phyloP scores from a whole-genome alignment of 2,329 filamentous ascomycete genomes.

The Fusarium devonianum region DNA sequence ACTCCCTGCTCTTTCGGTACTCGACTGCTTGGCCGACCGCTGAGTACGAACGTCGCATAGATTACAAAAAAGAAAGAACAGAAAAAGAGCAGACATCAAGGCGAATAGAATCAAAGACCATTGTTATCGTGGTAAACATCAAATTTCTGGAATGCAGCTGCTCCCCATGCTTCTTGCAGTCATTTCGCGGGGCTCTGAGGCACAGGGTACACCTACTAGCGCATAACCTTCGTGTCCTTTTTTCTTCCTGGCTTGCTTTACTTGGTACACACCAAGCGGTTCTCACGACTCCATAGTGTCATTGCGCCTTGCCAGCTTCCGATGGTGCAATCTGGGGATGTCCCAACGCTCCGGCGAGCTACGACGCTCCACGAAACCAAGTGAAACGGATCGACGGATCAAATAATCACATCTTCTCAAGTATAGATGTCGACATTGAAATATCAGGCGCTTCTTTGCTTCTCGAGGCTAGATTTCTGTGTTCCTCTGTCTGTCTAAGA shows the following conservation, averaged over 20 bases:
- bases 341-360: conserved; percentile 24
- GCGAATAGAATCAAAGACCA: background rate
- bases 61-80: background rate
- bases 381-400: conserved; percentile 7
- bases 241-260: conserved; percentile 7
- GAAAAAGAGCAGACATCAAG: conserved; percentile 3
- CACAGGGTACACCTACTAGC: no score
- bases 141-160: background rate
- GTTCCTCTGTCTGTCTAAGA: conserved; percentile 3
- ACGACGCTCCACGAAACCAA: conserved; percentile 1
- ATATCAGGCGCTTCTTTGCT: conserved; percentile 26
- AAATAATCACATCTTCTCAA: conserved; percentile 36
- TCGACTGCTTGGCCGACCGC: background rate
- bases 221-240: no score
- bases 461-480: background rate
- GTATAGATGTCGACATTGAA: conserved; percentile 41
- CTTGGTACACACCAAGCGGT: conserved; percentile 28
- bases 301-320: conserved; percentile 42
- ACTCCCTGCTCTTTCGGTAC: conserved; percentile 6
- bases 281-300: conserved; percentile 23
- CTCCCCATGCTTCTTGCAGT: background rate
- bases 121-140: background rate
- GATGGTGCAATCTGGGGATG: conserved; percentile 42
- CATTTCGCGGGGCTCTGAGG: conserved; percentile 5
- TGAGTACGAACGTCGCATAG: conserved; percentile 4